Base-by-base conservation (phyloP, 768 basidiomycete species). In the Mycena crocata region DNA sequence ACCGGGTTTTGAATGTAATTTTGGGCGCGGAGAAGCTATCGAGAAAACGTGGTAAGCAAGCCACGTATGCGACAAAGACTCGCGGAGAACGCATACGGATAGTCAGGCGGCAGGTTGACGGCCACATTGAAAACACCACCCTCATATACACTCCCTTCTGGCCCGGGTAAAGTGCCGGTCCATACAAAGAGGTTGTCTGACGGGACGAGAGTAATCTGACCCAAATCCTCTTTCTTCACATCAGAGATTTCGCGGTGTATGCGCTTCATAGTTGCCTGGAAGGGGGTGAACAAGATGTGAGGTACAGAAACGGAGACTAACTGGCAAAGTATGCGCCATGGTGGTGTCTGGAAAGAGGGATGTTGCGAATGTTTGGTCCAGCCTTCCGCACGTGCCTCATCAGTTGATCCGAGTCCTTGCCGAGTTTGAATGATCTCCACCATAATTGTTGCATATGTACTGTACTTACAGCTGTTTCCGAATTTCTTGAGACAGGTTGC, bases 241-340 rank as follows among this genome's bases (percentile, higher is more conserved):
- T 95, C 93, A 8, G 87, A 85, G 35, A 95, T 89, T 79, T 95
- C 93, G 64, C 92, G 90, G 68, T 92, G 87, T 42, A 95, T 95
- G 46, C 93, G 90, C 80, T 93, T 95, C 70, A 93, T 77, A 8
- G 93, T 92, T 73, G 87, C 88, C 71, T 73, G 31, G 9, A 28
- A 28, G 17, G 15, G 4, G 39, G n/a, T 62, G 15, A 66, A 49
- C 21, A 32, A n/a, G n/a, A n/a, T 44, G 39, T 9, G 3, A n/a
- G 14, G 32, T 23, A 13, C 42, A 32, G 51, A 5, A 49, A 19
- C 2, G n/a, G 37, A 44, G 51, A 54, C 66, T 42, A 13, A 67
- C 66, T 15, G 66, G 66, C 1, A 39, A 4, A 14, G 66, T 59
- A 55, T 66, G 65, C 26, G 65, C 28, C 65, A 67, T 67, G 59